Conservation (phyloP, 352 stramenopile genomes). For the Globisporangium iwayamae region DNA sequence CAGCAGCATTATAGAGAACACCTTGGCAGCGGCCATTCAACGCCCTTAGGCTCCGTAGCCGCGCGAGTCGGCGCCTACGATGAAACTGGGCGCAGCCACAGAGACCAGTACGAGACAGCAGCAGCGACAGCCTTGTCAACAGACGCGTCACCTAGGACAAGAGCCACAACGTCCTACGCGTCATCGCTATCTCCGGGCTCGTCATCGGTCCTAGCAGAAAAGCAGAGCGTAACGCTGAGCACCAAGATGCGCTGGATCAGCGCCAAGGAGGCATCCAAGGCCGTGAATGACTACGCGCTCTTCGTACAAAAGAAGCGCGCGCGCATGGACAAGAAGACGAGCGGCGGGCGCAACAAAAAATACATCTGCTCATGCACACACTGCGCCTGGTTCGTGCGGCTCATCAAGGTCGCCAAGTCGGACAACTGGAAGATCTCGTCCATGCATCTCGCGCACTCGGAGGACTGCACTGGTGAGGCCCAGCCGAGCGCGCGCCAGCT, state of each 20-base stretch:
- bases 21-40: background rate
- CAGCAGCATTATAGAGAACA: background rate
- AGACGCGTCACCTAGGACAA: background rate
- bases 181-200: background rate
- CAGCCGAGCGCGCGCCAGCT: slow-evolving; percentile 77
- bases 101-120: background rate
- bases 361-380: slow-evolving; percentile 75
- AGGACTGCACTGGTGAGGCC: slow-evolving; percentile 50
- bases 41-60: background rate
- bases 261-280: slow-evolving; percentile 74
- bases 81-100: background rate
- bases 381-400: slow-evolving; percentile 76
- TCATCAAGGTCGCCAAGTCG: slow-evolving; percentile 81
- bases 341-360: slow-evolving; percentile 83
- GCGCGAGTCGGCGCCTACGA: background rate
- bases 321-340: slow-evolving; percentile 78
- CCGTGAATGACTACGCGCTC: slow-evolving; percentile 73
- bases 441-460: slow-evolving; percentile 82
- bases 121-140: background rate
- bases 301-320: slow-evolving; percentile 79
- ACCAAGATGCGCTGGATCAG: slow-evolving; percentile 78
- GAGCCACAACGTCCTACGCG: background rate
- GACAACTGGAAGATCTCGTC: slow-evolving; percentile 88
- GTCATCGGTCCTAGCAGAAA: slow-evolving; percentile 4
- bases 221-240: slow-evolving; percentile 8